Conservation (phyloP, 2,329 filamentous ascomycete genomes). For the Elsinoe necatrix region DNA sequence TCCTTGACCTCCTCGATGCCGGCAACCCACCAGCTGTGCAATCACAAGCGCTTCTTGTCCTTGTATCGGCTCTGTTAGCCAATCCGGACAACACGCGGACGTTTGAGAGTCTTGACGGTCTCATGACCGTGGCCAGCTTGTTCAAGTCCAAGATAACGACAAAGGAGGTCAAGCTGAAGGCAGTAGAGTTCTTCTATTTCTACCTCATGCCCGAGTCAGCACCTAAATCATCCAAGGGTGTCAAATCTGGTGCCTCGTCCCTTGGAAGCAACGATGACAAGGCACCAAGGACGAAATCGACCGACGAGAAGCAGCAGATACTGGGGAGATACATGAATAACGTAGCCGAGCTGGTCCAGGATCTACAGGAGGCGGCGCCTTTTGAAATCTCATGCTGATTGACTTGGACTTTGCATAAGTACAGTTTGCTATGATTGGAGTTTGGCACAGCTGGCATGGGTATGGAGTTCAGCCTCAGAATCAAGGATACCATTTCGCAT, state of each 20-base stretch:
- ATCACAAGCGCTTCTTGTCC: slow-evolving; percentile 77
- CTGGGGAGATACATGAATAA: slow-evolving; percentile 70
- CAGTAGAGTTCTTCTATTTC: slow-evolving; percentile 97
- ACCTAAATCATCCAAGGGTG: slow-evolving; percentile 30
- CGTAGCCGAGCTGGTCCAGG: slow-evolving; percentile 71
- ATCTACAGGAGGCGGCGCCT: slow-evolving; percentile 69
- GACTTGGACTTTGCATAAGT: neutral
- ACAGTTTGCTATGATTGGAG: slow-evolving; percentile 5
- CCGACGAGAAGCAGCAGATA: slow-evolving; percentile 73
- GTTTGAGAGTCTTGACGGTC: slow-evolving; percentile 84
- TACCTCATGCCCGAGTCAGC: slow-evolving; percentile 90
- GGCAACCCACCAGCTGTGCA: slow-evolving; percentile 86
- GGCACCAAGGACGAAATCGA: slow-evolving; percentile 47
- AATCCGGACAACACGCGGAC: slow-evolving; percentile 80
- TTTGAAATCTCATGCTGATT: slow-evolving; percentile 40
- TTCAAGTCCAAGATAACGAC: slow-evolving; percentile 84
- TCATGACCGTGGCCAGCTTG: slow-evolving; percentile 82
- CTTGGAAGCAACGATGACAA: slow-evolving; percentile 9
- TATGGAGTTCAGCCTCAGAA: slow-evolving; percentile 7
- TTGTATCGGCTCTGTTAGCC: slow-evolving; percentile 82
- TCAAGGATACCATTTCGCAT: slow-evolving; percentile 4
- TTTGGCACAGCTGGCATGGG: slow-evolving; percentile 13
- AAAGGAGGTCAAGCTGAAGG: slow-evolving; percentile 84
- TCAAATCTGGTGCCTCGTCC: slow-evolving; percentile 21
- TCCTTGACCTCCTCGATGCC: slow-evolving; percentile 88